Base-by-base conservation (phyloP, 2,329 filamentous ascomycete species). In the Penicillium capsulatum region DNA sequence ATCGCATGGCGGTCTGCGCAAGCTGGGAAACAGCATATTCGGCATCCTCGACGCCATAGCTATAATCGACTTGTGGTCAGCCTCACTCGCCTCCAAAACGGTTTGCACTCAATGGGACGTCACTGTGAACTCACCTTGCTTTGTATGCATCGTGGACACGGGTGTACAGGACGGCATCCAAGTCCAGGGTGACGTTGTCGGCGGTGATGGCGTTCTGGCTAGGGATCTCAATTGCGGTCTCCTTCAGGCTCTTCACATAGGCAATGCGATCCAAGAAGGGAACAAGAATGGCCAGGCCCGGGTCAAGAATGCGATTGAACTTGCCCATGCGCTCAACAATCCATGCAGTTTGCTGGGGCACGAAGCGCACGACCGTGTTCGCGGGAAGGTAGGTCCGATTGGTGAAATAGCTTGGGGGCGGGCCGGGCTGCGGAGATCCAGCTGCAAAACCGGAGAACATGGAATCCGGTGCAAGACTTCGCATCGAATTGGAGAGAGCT, bases 341-440 rank as follows among this genome's bases (percentile, higher is more conserved):
- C 92, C 92, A 98, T 66, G 92, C 92, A 56, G 91, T 97, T 73
- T 98, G 92, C 70, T 98, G 92, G n/a, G 92, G 92, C 29, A 98
- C 92, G 68, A 97, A 98, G 45, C 91, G 87, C 57, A 98, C 75
- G 48, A 98, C 75, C 3, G 92, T 98, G 70, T 98, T 98, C 54
- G 90, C 86, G 17, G 92, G 92, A 36, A 96, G 75, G 15, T 74
- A 67, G 31, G 72, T 70, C 31, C 74, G 69, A 61, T 85, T 83
- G 31, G 65, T 61, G 67, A 94, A 94, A 69, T 94, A 94, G n/a
- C 84, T 81, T 6, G 83, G 76, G 24, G 83, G 77, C 3, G 73
- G 57, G 38, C 64, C 50, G 7, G 54, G 50, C 3, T 55, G 46
- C 10, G 55, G 51, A 19, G 51, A 38, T 6, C 51, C 43, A 16